phyloP scores from a whole-genome alignment of 192 early-diverging fungal species.

The Coemansia reversa region DNA sequence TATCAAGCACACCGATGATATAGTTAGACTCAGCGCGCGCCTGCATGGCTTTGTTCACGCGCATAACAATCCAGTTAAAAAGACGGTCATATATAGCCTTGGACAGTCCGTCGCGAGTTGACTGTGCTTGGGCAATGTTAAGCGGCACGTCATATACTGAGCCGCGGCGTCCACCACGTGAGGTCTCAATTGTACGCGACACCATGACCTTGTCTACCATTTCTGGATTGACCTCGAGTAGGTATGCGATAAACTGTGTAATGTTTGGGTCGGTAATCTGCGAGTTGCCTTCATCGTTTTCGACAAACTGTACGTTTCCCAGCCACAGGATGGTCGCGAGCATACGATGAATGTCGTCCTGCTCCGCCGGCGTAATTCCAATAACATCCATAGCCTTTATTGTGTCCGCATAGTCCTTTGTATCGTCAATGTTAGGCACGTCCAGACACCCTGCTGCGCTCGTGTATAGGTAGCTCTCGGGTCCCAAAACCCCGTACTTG shows the following conservation, averaged over 20 bases:
- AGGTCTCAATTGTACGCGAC: conserved; percentile 70
- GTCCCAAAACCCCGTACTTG: conserved; percentile 67
- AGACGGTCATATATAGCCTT: conserved; percentile 92
- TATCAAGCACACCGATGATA: conserved; percentile 93
- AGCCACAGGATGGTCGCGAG: conserved; percentile 93
- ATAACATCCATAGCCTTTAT: conserved; percentile 92
- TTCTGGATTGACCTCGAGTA: conserved; percentile 66
- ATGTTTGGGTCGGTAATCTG: conserved; percentile 62
- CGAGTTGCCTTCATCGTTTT: conserved; percentile 75
- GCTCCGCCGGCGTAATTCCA: conserved; percentile 76
- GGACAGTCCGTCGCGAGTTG: conserved; percentile 88
- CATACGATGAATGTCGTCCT: conserved; percentile 87
- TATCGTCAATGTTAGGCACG: conserved; percentile 94
- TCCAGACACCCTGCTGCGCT: conserved; percentile 70
- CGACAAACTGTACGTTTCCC: conserved; percentile 89
- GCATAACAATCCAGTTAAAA: conserved; percentile 98
- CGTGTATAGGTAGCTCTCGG: conserved; percentile 77
- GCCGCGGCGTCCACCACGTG: conserved; percentile 72
- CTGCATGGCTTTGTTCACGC: conserved; percentile 86
- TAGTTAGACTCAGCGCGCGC: conserved; percentile 59
- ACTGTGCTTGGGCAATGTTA: conserved; percentile 84
- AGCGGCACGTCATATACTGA: conserved; percentile 84
- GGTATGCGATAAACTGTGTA: conserved; percentile 68
- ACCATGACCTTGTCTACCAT: conserved; percentile 65
- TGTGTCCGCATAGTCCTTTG: conserved; percentile 82